phyloP scores from a whole-genome alignment of 768 basidiomycete species.

The Amanita exitialis region DNA sequence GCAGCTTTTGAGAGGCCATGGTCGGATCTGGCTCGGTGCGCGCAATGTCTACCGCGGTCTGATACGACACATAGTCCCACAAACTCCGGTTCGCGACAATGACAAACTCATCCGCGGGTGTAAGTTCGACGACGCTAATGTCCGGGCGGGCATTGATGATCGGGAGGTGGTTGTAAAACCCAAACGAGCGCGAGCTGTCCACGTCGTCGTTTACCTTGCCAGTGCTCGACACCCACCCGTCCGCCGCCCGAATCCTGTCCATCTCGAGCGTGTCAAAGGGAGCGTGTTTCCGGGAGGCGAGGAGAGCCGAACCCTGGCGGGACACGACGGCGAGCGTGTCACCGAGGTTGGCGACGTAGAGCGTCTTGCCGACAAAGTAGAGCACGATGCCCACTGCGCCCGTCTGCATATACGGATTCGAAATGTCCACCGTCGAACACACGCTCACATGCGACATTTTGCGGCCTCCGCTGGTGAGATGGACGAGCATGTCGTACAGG shows the following conservation, averaged over 20 bases:
- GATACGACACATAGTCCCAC: conserved; percentile 91
- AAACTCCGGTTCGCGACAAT: conserved; percentile 90
- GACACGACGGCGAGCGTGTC: conserved; percentile 84
- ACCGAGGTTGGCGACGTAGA: conserved; percentile 89
- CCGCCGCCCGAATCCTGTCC: conserved; percentile 77
- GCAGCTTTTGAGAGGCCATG: conserved; percentile 91
- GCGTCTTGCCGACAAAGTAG: conserved; percentile 68
- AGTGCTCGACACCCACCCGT: conserved; percentile 89
- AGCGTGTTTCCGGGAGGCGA: conserved; percentile 76
- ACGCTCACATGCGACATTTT: conserved; percentile 67
- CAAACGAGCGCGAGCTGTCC: conserved; percentile 89
- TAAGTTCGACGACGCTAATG: conserved; percentile 56
- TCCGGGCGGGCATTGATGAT: conserved; percentile 86
- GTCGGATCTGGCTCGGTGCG: conserved; percentile 53
- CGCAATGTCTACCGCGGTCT: conserved; percentile 95
- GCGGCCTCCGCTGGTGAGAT: conserved; percentile 20
- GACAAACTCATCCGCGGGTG: conserved; percentile 88
- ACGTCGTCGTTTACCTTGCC: conserved; percentile 89
- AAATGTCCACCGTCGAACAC: conserved; percentile 14
- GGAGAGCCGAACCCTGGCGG: conserved; percentile 57
- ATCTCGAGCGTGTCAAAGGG: conserved; percentile 85
- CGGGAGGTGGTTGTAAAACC: conserved; percentile 83
- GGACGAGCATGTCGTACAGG: conserved; percentile 48
- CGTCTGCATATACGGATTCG: conserved; percentile 43
- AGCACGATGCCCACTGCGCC: conserved; percentile 84